Conservation (phyloP, 1,284 basidiomycete genomes). For the Fomitopsis schrenkii region DNA sequence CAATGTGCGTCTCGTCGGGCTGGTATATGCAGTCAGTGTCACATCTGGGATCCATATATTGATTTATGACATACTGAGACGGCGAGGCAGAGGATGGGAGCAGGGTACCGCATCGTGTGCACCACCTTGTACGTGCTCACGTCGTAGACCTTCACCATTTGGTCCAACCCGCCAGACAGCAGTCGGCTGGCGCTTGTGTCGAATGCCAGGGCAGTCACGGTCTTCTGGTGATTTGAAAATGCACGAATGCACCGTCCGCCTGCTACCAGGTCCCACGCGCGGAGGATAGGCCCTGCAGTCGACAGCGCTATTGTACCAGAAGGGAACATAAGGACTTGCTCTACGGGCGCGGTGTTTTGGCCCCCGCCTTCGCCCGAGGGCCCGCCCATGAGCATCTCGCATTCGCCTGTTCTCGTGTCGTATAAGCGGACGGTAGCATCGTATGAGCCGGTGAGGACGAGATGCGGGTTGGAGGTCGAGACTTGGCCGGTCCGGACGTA, state of each 20-base stretch:
- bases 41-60: background rate
- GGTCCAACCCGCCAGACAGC: conserved; percentile 89
- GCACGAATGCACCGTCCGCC: conserved; percentile 87
- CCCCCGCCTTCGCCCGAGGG: conserved; percentile 34
- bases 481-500: conserved; percentile 94
- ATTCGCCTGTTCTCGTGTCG: conserved; percentile 78
- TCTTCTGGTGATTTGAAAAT: conserved; percentile 97
- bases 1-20: conserved; percentile 96
- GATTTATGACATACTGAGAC: conserved; percentile 63
- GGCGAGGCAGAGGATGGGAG: conserved; percentile 89
- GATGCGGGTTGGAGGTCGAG: conserved; percentile 76
- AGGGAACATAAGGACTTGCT: conserved; percentile 93
- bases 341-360: conserved; percentile 68
- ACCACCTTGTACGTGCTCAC: conserved; percentile 92
- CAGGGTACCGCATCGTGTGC: conserved; percentile 98
- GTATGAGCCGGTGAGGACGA: conserved; percentile 92
- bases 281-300: conserved; percentile 88
- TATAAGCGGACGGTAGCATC: conserved; percentile 90
- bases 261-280: conserved; percentile 94
- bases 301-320: conserved; percentile 86
- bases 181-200: conserved; percentile 75
- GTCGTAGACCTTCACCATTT: conserved; percentile 99
- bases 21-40: conserved; percentile 27
- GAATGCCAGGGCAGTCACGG: conserved; percentile 86
- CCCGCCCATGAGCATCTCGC: conserved; percentile 79